Conservation (phyloP, 768 basidiomycete genomes). For the Favolaschia claudopus region DNA sequence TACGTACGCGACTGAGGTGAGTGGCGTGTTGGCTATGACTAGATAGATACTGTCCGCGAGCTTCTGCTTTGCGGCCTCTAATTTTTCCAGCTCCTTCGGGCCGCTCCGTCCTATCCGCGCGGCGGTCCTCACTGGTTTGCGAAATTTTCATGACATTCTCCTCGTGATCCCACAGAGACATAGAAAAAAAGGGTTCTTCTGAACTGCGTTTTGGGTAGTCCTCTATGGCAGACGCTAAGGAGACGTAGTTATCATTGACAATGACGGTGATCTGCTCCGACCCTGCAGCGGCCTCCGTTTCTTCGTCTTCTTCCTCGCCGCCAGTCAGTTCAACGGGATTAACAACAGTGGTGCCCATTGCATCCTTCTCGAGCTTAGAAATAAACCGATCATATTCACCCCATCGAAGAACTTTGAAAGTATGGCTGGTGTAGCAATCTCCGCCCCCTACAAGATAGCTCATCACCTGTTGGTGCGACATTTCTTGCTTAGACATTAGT, state of each 20-base stretch:
- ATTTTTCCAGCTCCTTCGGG: neutral
- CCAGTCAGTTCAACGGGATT: neutral
- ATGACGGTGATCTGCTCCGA: neutral
- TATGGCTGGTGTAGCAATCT: neutral
- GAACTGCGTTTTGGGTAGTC: neutral
- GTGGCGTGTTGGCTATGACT: neutral
- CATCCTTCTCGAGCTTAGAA: neutral
- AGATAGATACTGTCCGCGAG: neutral
- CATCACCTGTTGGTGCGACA: conserved; percentile 13
- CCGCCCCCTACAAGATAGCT: conserved; percentile 8
- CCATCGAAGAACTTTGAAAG: neutral
- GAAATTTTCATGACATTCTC: neutral
- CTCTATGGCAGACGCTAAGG: neutral
- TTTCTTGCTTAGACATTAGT: conserved; percentile 9
- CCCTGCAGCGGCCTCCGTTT: neutral
- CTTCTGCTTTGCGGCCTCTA: neutral
- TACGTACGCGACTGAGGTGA: neutral
- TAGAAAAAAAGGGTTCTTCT: neutral
- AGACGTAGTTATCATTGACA: neutral
- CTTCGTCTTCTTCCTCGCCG: neutral
- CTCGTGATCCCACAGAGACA: neutral
- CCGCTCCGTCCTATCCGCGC: neutral
- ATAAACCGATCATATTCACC: neutral
- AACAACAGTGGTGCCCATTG: neutral
- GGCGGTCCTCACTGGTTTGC: neutral